Evolutionary conservation across 1,139 yeast genomes (phyloP).

Genomic region (Suhomyces panamericanus): DNA sequence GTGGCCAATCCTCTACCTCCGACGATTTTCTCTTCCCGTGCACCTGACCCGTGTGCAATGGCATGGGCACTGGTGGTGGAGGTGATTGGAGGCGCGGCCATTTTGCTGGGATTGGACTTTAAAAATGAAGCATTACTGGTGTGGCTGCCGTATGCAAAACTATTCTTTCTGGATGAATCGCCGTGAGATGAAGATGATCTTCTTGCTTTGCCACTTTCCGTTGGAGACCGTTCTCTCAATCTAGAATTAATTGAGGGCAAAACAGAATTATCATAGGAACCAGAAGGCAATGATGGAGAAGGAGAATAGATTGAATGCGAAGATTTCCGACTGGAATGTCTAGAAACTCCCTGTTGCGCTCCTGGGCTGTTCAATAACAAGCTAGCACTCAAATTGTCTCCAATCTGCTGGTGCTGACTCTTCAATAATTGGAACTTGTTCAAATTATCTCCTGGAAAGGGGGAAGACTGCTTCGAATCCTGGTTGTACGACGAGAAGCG

Average conservation of each 20-base stretch:
- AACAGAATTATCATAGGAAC: conserved; percentile 38
- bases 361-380: conserved; percentile 29
- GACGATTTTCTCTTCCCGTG: conserved; percentile 1
- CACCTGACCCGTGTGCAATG: conserved; percentile 13
- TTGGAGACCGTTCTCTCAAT: conserved; percentile 30
- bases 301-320: conserved; percentile 33
- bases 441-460: conserved; percentile 27
- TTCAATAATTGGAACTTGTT: conserved; percentile 40
- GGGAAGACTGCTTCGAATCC: conserved; percentile 8
- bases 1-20: conserved; percentile 38
- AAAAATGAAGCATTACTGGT: conserved; percentile 19
- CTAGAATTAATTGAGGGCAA: conserved; percentile 47
- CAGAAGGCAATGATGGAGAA: conserved; percentile 34
- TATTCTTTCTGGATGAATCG: conserved; percentile 10
- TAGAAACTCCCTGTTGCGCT: conserved; percentile 10
- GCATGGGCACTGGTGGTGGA: conserved; percentile 28
- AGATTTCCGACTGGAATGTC: conserved; percentile 36
- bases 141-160: conserved; percentile 14
- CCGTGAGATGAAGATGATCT: conserved; percentile 10
- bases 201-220: conserved; percentile 1
- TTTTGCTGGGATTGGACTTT: conserved; percentile 16
- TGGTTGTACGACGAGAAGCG: conserved; percentile 26
- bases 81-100: conserved; percentile 24
- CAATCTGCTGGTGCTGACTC: conserved; percentile 46
- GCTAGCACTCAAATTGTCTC: conserved; percentile 54